These are phyloP conservation scores for Blastocystis sp. DNA, from an alignment of 352 stramenopile species.

Conservation along the genomic window DNA sequence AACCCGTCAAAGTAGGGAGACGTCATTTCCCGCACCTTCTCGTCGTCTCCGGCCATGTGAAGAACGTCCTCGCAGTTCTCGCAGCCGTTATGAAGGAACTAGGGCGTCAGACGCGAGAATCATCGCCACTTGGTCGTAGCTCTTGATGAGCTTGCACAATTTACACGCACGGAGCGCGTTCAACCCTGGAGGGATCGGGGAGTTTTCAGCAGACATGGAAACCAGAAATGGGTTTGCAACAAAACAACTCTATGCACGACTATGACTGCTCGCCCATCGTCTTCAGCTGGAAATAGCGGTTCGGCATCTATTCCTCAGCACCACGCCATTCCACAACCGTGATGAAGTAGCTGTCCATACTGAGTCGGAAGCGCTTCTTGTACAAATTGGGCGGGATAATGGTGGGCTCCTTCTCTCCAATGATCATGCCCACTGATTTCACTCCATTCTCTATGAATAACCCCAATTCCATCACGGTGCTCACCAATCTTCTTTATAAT, in stretches of 20 bases:
- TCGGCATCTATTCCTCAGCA: slow-evolving; percentile 54
- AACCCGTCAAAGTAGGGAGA: slow-evolving; percentile 72
- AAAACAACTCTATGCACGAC: neutral
- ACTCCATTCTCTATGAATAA: slow-evolving; percentile 61
- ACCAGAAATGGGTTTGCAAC: neutral
- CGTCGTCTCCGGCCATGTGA: slow-evolving; percentile 61
- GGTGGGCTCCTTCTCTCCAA: slow-evolving; percentile 66
- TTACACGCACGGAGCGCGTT: slow-evolving; percentile 58
- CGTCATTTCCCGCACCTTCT: slow-evolving; percentile 38
- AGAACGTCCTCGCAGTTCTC: slow-evolving; percentile 68
- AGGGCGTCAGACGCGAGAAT: neutral
- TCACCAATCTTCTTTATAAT: slow-evolving; percentile 72
- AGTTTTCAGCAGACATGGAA: slow-evolving; percentile 61
- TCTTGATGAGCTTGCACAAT: slow-evolving; percentile 69
- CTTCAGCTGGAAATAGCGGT: slow-evolving; percentile 70
- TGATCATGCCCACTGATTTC: slow-evolving; percentile 68
- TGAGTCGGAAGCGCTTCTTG: slow-evolving; percentile 65
- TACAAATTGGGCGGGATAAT: slow-evolving; percentile 64
- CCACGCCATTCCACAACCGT: neutral
- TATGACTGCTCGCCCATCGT: neutral
- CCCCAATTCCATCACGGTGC: neutral
- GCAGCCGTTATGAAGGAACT: slow-evolving; percentile 68
- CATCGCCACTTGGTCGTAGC: slow-evolving; percentile 16
- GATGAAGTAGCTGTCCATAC: slow-evolving; percentile 72
- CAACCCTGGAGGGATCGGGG: slow-evolving; percentile 32